Conservation (phyloP, 257 asterid genomes). For the Solanum virginianum region DNA sequence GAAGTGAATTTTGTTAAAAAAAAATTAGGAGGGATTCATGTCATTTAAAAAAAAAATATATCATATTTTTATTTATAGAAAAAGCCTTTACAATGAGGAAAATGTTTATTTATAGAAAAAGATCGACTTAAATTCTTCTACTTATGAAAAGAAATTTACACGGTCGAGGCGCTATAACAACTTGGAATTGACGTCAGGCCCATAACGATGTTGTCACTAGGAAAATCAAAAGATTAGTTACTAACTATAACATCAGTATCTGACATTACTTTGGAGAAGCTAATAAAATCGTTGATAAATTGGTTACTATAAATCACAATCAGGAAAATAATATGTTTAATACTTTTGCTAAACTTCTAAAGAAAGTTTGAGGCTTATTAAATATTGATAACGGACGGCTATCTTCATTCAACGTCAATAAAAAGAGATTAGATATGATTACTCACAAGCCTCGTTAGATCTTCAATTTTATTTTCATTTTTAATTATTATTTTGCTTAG, state of each 20-base stretch:
- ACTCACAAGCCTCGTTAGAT: neutral
- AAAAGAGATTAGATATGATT: neutral
- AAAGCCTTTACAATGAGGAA: too few relatives aligned
- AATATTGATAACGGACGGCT: neutral
- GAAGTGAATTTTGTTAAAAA: neutral
- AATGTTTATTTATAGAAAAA: too few relatives aligned
- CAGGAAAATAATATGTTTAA: neutral
- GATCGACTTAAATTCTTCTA: too few relatives aligned
- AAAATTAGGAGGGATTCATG: neutral
- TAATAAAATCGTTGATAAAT: too few relatives aligned
- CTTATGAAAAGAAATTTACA: too few relatives aligned
- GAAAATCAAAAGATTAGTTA: neutral
- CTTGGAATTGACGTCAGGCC: too few relatives aligned
- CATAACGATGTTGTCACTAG: too few relatives aligned
- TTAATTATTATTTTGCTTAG: neutral
- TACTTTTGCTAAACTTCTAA: neutral
- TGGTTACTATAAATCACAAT: neutral
- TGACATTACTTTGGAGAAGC: neutral
- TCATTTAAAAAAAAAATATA: neutral
- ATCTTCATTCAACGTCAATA: neutral
- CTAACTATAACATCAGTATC: neutral
- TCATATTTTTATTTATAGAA: neutral
- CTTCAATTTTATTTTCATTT: neutral
- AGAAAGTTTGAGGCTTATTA: neutral
- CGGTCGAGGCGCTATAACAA: too few relatives aligned